Percentiles rank a stretch among this genome's conserved stretches.
Conservation (phyloP, 2,329 filamentous ascomycete genomes). For the Chaetomium globosum region DNA sequence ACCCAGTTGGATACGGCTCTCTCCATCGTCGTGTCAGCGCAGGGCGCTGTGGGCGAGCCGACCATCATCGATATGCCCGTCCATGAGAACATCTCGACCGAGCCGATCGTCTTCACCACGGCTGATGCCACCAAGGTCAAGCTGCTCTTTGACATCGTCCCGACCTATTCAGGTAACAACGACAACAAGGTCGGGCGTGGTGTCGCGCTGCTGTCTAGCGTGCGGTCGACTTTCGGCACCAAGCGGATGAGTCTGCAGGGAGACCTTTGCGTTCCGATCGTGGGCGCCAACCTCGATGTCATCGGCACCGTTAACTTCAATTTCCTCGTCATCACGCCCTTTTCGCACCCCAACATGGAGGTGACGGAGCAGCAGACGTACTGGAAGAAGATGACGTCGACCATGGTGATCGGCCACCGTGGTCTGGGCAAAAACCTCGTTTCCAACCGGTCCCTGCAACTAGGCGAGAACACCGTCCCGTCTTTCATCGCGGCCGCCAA, state of each 20-base stretch:
- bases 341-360: conserved; percentile 90
- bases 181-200: conserved; percentile 87
- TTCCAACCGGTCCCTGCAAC: conserved; percentile 81
- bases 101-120: conserved; percentile 88
- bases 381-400: conserved; percentile 89
- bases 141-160: conserved; percentile 90
- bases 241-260: conserved; percentile 91
- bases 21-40: conserved; percentile 86
- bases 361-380: conserved; percentile 90
- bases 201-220: conserved; percentile 82
- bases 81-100: conserved; percentile 89
- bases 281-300: conserved; percentile 81
- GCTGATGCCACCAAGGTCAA: conserved; percentile 79
- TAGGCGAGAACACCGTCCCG: conserved; percentile 93
- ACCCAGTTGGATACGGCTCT: conserved; percentile 94
- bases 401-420: conserved; percentile 75
- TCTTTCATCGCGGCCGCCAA: conserved; percentile 97
- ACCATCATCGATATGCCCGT: conserved; percentile 90
- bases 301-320: conserved; percentile 97
- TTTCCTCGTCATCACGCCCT: conserved; percentile 91
- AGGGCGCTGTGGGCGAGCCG: conserved; percentile 80
- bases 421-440: conserved; percentile 88
- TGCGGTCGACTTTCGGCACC: conserved; percentile 79
- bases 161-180: conserved; percentile 88
- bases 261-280: conserved; percentile 87